Conservation (phyloP, 208 protist species). For the Leishmania tarentolae region DNA sequence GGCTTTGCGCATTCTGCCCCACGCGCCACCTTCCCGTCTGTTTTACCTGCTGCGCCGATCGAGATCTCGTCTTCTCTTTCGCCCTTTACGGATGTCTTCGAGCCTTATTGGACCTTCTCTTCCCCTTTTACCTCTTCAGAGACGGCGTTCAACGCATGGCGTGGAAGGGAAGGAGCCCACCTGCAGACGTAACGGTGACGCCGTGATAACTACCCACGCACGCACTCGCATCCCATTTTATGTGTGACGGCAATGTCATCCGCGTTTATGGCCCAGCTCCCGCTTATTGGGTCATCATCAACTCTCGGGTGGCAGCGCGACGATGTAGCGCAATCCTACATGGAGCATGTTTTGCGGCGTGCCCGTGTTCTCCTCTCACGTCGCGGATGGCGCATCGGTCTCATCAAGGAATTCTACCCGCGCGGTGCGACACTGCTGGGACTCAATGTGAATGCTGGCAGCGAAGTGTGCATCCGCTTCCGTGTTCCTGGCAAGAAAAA, state of each 20-base stretch:
- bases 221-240: background rate
- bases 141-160: background rate
- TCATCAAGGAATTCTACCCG: conserved; percentile 88
- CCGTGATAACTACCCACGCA: background rate
- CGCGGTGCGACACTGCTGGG: conserved; percentile 70
- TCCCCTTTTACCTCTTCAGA: background rate
- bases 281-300: conserved; percentile 41
- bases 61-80: background rate
- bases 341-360: conserved; percentile 64
- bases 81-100: background rate
- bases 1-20: background rate
- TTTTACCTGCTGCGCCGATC: background rate
- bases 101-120: background rate
- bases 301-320: conserved; percentile 73
- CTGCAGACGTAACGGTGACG: background rate
- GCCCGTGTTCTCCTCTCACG: conserved; percentile 45
- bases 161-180: background rate
- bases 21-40: background rate
- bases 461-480: conserved; percentile 83
- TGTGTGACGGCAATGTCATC: conserved; percentile 9
- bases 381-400: conserved; percentile 63
- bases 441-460: conserved; percentile 81
- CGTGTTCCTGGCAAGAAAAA: conserved; percentile 58
- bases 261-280: conserved; percentile 32
- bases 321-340: conserved; percentile 62